phyloP scores from a whole-genome alignment of 805 yeast species.

The Kurtzmaniella fragi region DNA sequence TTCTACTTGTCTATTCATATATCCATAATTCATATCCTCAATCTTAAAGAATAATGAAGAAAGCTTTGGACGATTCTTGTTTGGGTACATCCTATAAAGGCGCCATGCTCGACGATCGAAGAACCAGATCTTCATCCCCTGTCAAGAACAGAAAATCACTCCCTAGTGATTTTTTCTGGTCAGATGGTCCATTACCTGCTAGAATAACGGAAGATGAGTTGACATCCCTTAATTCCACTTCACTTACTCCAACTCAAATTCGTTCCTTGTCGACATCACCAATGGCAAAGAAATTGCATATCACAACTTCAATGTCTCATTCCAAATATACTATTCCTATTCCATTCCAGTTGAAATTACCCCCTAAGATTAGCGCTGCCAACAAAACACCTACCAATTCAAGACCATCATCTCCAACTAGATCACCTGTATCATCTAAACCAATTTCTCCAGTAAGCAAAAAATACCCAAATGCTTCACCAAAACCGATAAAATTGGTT shows the following conservation, averaged over 20 bases:
- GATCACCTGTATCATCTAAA: constrained; percentile 3
- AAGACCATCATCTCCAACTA: constrained; percentile 10
- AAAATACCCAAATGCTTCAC: constrained; percentile 7
- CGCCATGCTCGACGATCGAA: constrained; percentile 13
- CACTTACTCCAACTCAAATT: constrained; percentile 18
- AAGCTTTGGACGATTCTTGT: constrained; percentile 8
- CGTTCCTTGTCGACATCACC: constrained; percentile 30
- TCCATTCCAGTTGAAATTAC: constrained; percentile 36
- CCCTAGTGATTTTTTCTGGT: constrained; percentile 10
- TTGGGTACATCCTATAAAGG: background rate
- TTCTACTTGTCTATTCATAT: no score
- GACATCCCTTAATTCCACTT: constrained; percentile 18
- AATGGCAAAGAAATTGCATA: constrained; percentile 30
- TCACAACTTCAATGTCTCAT: constrained; percentile 16
- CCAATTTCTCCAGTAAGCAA: constrained; percentile 11
- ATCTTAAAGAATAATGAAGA: background rate
- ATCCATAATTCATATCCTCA: no score
- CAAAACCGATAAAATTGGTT: constrained; percentile 15
- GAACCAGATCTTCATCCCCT: constrained; percentile 33
- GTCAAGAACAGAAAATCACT: constrained; percentile 24
- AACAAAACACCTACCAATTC: constrained; percentile 10
- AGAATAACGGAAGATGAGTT: constrained; percentile 16
- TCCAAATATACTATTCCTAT: constrained; percentile 35
- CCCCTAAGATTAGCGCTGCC: constrained; percentile 33
- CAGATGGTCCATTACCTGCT: constrained; percentile 6